Evolutionary conservation across 305 asterid species (phyloP), one percentile per base, ranked within the genome.

Genomic region (Petunia hybrid): DNA sequence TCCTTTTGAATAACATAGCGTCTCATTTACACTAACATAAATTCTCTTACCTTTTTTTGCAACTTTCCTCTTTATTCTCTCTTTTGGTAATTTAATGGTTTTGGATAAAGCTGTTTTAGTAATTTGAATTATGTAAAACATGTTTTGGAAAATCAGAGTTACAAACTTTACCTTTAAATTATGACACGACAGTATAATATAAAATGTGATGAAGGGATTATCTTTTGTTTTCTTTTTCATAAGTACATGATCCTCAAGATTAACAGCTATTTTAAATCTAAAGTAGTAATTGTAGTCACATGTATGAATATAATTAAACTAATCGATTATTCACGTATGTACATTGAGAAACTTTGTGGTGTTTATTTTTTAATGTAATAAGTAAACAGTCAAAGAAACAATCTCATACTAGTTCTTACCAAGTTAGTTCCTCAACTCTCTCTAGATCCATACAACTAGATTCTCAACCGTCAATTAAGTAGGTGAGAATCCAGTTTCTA

Each of bases 1-100:
- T 22, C 31, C 31, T 22, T 22, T 22, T 22, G 31, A 22, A 68
- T 68, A 6, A 41, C 36, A 5, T 67, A 3, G 75, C 39, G 75
- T 68, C 3, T 68, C 16, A 42, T 68, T 42, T 14, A 68, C 75
- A 7, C 74, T 66, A 65, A 64, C n/a, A 67, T 42, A 42, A 68
- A 68, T 42, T 41, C 9, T 16, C 39, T 68, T 7, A 42, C 75
- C 73, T n/a, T 68, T 68, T 42, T 42, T n/a, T n/a, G 8, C 56
- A 48, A 2, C 13, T 48, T 48, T 22, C 31, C 31, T 22, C 31
- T 22, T 22, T 22, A 22, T 22, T 22, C 31, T 22, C 31, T 22
- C 31, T 22, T 22, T 22, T 22, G 31, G 31, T 22, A 22, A 22
- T 22, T 22, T 22, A 22, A 22, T 22, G 31, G 31, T 22, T 22